phyloP scores from a whole-genome alignment of 768 basidiomycete species.

The Megacollybia marginata region DNA sequence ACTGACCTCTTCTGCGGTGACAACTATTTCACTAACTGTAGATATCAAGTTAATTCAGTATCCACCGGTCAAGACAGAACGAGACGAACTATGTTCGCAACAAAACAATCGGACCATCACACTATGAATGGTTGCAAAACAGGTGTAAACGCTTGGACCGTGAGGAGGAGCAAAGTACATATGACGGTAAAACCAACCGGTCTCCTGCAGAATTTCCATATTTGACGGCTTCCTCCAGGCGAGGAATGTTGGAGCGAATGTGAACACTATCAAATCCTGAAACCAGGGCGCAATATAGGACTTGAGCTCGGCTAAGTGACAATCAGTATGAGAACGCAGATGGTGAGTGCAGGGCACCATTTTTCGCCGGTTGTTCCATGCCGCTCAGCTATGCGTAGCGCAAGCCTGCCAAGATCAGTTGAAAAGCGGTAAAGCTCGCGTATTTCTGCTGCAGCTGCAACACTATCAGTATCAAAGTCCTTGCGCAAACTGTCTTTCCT shows the following conservation, averaged over 20 bases:
- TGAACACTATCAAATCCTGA: slow-evolving; percentile 64
- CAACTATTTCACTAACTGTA: slow-evolving; percentile 50
- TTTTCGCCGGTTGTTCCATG: slow-evolving; percentile 60
- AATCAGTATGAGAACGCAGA: not conserved
- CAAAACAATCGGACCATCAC: not conserved
- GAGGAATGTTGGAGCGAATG: slow-evolving; percentile 51
- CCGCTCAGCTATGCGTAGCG: slow-evolving; percentile 57
- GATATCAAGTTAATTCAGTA: slow-evolving; percentile 19
- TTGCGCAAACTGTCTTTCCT: slow-evolving; percentile 2
- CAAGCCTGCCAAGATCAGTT: slow-evolving; percentile 58
- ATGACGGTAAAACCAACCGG: slow-evolving; percentile 28
- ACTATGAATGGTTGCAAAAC: slow-evolving; percentile 50
- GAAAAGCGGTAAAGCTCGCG: slow-evolving; percentile 63
- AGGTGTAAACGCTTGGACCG: slow-evolving; percentile 47
- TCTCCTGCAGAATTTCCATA: slow-evolving; percentile 64
- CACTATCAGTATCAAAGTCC: not conserved
- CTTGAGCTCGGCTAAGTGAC: slow-evolving; percentile 46
- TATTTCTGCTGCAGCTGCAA: slow-evolving; percentile 49
- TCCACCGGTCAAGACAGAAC: slow-evolving; percentile 56
- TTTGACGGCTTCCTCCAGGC: slow-evolving; percentile 55
- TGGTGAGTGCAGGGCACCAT: slow-evolving; percentile 36
- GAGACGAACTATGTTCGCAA: slow-evolving; percentile 37
- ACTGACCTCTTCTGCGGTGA: slow-evolving; percentile 55
- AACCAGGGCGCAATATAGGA: slow-evolving; percentile 54
- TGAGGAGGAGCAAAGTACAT: not conserved